Percentiles rank a stretch among this genome's conserved stretches.
Evolutionary conservation across 2,329 filamentous ascomycete species (phyloP).

Genomic region (Hypoxylon sp.): DNA sequence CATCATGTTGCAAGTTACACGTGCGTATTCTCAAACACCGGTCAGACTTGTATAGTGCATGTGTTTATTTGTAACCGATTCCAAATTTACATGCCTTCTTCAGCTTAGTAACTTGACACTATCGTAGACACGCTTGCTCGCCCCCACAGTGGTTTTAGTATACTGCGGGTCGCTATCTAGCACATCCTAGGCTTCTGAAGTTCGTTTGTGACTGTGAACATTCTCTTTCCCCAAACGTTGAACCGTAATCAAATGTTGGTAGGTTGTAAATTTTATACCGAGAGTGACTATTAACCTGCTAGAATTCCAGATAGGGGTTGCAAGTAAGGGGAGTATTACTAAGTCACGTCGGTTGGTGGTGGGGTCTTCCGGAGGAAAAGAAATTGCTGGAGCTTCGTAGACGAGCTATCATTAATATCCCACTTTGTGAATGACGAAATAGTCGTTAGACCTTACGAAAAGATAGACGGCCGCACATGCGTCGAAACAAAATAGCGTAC

Average conservation of each 20-base stretch:
- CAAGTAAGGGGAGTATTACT: slow-evolving; percentile 31
- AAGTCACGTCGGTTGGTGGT: slow-evolving; percentile 23
- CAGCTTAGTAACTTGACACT: slow-evolving; percentile 28
- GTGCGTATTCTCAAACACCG: slow-evolving; percentile 14
- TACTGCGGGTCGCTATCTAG: slow-evolving; percentile 19
- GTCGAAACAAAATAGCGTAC: slow-evolving; percentile 11
- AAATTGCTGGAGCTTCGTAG: background rate
- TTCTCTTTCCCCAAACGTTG: slow-evolving; percentile 37
- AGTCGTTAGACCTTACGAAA: slow-evolving; percentile 11
- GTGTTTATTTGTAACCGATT: slow-evolving; percentile 31
- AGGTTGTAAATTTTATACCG: slow-evolving; percentile 38
- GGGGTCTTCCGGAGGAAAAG: slow-evolving; percentile 16
- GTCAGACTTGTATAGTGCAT: slow-evolving; percentile 1
- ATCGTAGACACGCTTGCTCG: slow-evolving; percentile 1
- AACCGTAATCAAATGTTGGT: slow-evolving; percentile 14
- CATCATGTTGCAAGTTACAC: slow-evolving; percentile 12
- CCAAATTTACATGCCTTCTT: slow-evolving; percentile 39
- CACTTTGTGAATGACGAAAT: slow-evolving; percentile 34
- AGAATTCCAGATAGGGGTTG: background rate
- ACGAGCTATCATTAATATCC: background rate
- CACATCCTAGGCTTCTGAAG: slow-evolving; percentile 11
- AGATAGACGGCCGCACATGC: slow-evolving; percentile 32
- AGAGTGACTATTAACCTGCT: slow-evolving; percentile 10
- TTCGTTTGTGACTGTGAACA: background rate
- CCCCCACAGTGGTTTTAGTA: slow-evolving; percentile 15